Evolutionary conservation across 1,139 yeast species (phyloP).

Genomic region (Zygosaccharomyces sapae): DNA sequence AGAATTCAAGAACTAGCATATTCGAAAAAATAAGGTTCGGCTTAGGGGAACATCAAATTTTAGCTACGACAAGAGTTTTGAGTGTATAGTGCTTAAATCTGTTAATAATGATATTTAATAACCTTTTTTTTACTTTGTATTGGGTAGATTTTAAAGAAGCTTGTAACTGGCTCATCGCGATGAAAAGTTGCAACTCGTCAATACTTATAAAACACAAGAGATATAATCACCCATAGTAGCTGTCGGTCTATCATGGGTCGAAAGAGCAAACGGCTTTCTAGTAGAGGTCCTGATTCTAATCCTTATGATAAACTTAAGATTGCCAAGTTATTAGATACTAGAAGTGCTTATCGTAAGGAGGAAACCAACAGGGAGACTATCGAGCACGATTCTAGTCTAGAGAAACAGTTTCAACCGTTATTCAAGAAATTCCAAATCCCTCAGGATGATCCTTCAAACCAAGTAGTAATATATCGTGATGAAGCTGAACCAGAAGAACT

Average conservation of each 20-base stretch:
- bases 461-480: not conserved
- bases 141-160: not conserved
- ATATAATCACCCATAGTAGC: not conserved
- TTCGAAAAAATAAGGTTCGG: not conserved
- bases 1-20: not conserved
- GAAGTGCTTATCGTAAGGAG: constrained; percentile 6
- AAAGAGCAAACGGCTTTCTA: constrained; percentile 6
- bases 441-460: not conserved
- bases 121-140: not conserved
- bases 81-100: no score
- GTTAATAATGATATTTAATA: not conserved
- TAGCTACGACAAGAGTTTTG: not conserved
- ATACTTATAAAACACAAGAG: not conserved
- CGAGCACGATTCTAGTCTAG: constrained; percentile 3
- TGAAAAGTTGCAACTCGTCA: not conserved
- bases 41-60: not conserved
- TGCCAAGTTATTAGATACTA: constrained; percentile 12
- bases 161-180: not conserved
- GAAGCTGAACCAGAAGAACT: not conserved
- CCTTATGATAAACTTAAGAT: constrained; percentile 8
- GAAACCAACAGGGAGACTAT: not conserved
- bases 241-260: constrained; percentile 11
- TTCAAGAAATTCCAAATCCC: constrained; percentile 9
- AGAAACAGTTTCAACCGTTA: constrained; percentile 9
- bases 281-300: not conserved